A percentile compares a stretch with the other conserved stretches of the same genome.
phyloP scores from a whole-genome alignment of 2,329 filamentous ascomycete genomes.

The Cercospora zeae-maydis region DNA sequence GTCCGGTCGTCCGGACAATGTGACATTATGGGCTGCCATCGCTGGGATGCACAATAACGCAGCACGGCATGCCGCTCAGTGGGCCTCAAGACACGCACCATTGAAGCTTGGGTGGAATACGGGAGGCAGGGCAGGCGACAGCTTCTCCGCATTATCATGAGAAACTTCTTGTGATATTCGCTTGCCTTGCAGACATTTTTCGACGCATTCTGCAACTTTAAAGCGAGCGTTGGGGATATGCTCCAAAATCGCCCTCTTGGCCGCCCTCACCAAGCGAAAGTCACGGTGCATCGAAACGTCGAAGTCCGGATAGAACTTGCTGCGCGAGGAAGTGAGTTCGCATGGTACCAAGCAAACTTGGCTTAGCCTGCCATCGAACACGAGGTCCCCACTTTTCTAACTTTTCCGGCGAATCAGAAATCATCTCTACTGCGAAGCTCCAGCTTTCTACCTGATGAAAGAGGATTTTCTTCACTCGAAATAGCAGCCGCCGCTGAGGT shows the following conservation, averaged over 20 bases:
- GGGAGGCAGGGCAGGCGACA: not conserved
- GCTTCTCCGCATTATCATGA: not conserved
- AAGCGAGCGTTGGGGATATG: not conserved
- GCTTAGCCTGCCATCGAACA: not conserved
- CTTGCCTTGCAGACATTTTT: not conserved
- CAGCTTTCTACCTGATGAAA: not conserved
- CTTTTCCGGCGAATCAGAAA: not conserved
- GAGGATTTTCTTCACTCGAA: not conserved
- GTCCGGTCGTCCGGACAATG: not conserved
- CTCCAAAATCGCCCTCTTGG: not conserved
- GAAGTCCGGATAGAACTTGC: not conserved
- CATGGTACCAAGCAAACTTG: not conserved
- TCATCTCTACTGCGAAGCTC: not conserved
- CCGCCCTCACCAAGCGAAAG: not conserved
- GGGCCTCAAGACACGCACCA: not conserved
- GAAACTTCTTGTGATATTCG: not conserved
- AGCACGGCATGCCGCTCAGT: not conserved
- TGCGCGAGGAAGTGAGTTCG: not conserved
- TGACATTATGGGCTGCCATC: not conserved
- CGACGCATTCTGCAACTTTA: not conserved
- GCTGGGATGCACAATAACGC: not conserved
- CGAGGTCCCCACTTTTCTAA: slow-evolving; percentile 3
- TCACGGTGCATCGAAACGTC: not conserved
- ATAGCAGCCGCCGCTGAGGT: slow-evolving; percentile 11
- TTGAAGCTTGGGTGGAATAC: not conserved